Base-by-base conservation (phyloP, 2,329 filamentous ascomycete species). In the Ascochyta pisi region DNA sequence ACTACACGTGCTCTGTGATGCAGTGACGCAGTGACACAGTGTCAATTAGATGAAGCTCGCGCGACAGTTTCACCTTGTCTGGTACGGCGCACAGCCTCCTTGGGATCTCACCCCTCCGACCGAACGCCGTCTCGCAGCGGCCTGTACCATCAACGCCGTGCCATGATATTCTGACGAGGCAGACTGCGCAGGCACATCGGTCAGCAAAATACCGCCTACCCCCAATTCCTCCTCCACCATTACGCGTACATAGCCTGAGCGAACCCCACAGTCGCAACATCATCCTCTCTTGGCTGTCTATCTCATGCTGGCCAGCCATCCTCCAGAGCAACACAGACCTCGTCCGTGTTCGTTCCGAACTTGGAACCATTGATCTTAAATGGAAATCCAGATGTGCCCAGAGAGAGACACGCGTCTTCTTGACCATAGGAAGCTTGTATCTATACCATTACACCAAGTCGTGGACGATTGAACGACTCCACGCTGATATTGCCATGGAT, bases 1-100 rank as follows among this genome's bases (percentile, higher is more conserved):
- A 27, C 27, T 35, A 49, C 19, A 40, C 39, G 23, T 50, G 46
- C 35, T 40, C 29, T 45, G 27, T 29, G 27, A 50, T 26, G 52
- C 26, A 29, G 46, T 50, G 19, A 19, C 19, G 19, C 19, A 19
- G 19, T 19, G 19, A 19, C 19, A 19, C 19, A 19, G 46, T 42
- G 41, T 50, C 46, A 50, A n/a, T 40, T 46, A 50, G 41, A 55
- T 33, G 29, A 42, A 50, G 52, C 52, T 54, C 44, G 52, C 40
- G 43, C 23, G n/a, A 23, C 41, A 42, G 53, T 55, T 55, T 55
- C 53, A 55, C 41, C 13, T 27, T 42, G 41, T 50, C 33, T 49
- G 40, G 44, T 23, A 39, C 24, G 8, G 35, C 41, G 53, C 53
- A 55, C 53, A 55, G 53, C 52, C 52, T 50, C 40, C 46, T 35